Evolutionary conservation across 305 asterid genomes (phyloP), one percentile per base, ranked within the genome.

Genomic region (Ilex paraguariensis): DNA sequence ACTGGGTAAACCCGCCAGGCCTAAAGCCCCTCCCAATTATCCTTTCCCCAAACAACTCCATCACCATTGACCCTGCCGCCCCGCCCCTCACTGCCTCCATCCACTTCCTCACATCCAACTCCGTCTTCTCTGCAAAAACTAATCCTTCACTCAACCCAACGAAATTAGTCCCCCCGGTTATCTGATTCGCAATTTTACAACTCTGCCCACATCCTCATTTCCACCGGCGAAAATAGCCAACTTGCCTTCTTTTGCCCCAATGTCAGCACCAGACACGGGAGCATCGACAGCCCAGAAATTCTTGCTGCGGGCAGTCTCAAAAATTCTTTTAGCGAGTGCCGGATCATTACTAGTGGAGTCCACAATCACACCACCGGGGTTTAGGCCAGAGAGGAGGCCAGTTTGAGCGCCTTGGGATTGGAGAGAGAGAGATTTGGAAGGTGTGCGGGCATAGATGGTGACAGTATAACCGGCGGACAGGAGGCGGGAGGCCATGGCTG

Each of bases 331-430:
- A 14, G 96, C 97, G 0, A 90, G 87, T 0, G 61, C 57, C 3
- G 97, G 95, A 50, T 79, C 85, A 66, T 93, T 87, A 40, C 93
- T 90, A 32, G 97, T 90, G 56, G 87, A 93, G 65, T 90, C 97
- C 14, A 90, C 62, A 28, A 90, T 51, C 57, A 84, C 87, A 54
- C 75, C 70, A 69, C 66, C 65, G 53, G 89, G 86, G 14, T 48
- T 67, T 57, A 82, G 77, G 66, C 65, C 63, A n/a, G 95, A 86
- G 51, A 87, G 32, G n/a, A 90, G 33, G 3, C 31, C 30, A 8
- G 46, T 31, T 3, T 56, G 84, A 13, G 95, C 97, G 63, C 96
- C 96, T 69, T 69, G 78, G 63, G 95, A 75, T 68, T 84, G 83
- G 62, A 87, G 83, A 61, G 65, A 57, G 61, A 74, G 13, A 57